Evolutionary conservation across 73 alveolate species (phyloP), one percentile per base, ranked within the genome.

Genomic region (Symbiodinium natans): DNA sequence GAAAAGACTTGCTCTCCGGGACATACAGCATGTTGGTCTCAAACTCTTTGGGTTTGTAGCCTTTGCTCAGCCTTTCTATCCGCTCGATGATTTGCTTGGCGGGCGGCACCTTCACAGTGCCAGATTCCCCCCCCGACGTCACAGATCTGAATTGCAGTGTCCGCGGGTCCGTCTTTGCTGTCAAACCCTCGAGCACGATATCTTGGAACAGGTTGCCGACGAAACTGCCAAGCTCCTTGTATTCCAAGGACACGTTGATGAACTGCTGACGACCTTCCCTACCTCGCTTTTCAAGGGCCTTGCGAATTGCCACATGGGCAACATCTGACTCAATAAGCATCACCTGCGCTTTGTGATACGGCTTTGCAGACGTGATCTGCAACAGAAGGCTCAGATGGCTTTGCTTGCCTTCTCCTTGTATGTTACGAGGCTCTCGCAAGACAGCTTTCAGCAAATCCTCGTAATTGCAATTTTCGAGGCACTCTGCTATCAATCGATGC

Each of bases 391-490:
- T 82, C 59, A 40, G 71, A 21, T 82, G 59, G 90, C 90, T 82
- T 38, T 82, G 71, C 90, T 38, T 82, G 34, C 59, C 68, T 38
- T 82, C 71, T 3, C 71, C 90, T n/a, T 39, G 17, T 82, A 38
- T 15, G 90, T 77, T 77, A 19, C 48, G 86, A 31, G 86, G 86
- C 40, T 77, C 52, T 77, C 86, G 86, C 86, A 34, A 77, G 40
- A 77, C 86, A 41, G 86, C 86, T 77, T 77, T 77, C 52, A 36
- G 86, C 90, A 82, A 82, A n/a, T 82, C 90, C 59, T 82, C 89
- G n/a, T 39, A 82, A n/a, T n/a, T 27, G 56, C 36, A 63, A n/a
- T 15, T 80, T 80, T 80, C 88, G 43, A 80, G 41, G 88, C 88
- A 80, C 88, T 80, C 29, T 42, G 23, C 39, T 38, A 80, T 34